phyloP scores from a whole-genome alignment of 805 yeast genomes.

The Barnettozyma wickerhamii region DNA sequence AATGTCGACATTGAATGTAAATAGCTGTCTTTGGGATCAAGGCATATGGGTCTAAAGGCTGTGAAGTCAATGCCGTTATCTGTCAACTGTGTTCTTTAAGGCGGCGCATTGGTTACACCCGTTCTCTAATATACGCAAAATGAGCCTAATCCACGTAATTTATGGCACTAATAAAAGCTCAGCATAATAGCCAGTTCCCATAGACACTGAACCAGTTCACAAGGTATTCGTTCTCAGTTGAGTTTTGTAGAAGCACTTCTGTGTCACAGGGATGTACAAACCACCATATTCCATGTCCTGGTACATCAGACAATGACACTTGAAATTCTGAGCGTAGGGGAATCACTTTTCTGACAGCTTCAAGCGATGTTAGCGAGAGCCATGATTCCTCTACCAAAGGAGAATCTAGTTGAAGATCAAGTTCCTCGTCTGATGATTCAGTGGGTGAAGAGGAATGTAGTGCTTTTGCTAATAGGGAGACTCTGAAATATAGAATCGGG shows the following conservation, averaged over 20 bases:
- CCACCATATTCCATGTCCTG: conserved; percentile 14
- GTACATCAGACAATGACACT: conserved; percentile 10
- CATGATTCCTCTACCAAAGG: too few species aligned
- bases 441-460: background rate
- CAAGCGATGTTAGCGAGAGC: background rate
- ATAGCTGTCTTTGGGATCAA: background rate
- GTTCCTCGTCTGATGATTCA: background rate
- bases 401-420: too few species aligned
- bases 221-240: conserved; percentile 19
- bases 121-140: background rate
- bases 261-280: conserved; percentile 42
- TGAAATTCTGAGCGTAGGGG: conserved; percentile 2
- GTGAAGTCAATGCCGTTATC: too few species aligned
- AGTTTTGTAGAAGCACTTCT: conserved; percentile 23
- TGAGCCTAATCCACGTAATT: conserved; percentile 9
- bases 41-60: too few species aligned
- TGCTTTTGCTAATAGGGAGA: background rate
- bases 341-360: background rate
- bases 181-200: conserved; percentile 5
- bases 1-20: conserved; percentile 40
- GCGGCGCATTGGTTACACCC: too few species aligned
- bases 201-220: conserved; percentile 28
- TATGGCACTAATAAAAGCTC: conserved; percentile 7
- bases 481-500: conserved; percentile 14
- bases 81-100: too few species aligned